Conservation (phyloP, 352 stramenopile species). For the Pythium rishiriense region DNA sequence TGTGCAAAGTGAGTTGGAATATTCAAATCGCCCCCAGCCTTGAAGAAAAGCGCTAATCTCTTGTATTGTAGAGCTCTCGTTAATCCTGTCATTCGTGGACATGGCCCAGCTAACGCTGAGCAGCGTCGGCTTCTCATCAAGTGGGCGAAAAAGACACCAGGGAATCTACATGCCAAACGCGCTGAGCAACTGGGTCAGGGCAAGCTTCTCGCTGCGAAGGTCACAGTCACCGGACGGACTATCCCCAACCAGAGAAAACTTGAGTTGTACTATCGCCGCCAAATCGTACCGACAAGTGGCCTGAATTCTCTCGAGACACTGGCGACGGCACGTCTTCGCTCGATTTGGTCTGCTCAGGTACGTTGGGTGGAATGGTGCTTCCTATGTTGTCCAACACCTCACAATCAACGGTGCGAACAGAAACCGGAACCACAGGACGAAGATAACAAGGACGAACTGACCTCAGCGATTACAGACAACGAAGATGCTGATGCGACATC, state of each 20-base stretch:
- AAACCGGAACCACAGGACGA: constrained; percentile 16
- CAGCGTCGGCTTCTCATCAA: constrained; percentile 69
- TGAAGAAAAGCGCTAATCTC: not conserved
- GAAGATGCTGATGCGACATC: constrained; percentile 19
- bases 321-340: constrained; percentile 18
- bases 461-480: constrained; percentile 19
- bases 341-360: constrained; percentile 22
- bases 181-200: constrained; percentile 27
- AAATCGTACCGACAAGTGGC: constrained; percentile 19
- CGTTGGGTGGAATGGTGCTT: not conserved
- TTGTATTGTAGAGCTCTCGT: constrained; percentile 47
- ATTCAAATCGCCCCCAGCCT: not conserved
- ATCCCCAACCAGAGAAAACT: constrained; percentile 58
- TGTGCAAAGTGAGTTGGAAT: constrained; percentile 73
- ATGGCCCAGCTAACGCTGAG: constrained; percentile 54
- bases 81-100: constrained; percentile 51
- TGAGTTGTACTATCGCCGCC: constrained; percentile 65
- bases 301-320: constrained; percentile 28
- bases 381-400: not conserved
- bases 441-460: constrained; percentile 17
- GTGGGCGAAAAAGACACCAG: constrained; percentile 46
- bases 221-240: constrained; percentile 44
- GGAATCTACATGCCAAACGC: constrained; percentile 22
- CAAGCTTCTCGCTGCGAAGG: constrained; percentile 55
- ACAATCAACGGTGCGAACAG: not conserved